Base-by-base conservation (phyloP, 768 basidiomycete species). In the Coprinopsis cinerea region DNA sequence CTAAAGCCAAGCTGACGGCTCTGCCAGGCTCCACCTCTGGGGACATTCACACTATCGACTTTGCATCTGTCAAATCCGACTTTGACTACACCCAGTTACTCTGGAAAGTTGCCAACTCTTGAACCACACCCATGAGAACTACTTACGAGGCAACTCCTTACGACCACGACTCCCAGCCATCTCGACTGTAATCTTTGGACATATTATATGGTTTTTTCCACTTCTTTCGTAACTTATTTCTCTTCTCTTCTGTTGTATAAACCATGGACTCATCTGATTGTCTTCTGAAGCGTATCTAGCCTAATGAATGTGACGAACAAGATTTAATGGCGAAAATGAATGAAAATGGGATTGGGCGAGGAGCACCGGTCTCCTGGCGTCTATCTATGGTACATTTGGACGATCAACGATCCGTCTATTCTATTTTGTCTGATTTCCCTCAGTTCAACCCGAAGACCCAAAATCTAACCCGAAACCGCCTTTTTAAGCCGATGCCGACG, bases 101-200 rank as follows among this genome's bases (percentile, higher is more conserved):
- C 4, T 79, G 76, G 76, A 70, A 70, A 51, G 61, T 73, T n/a
- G 71, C 68, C 20, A 63, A 61, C 44, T 76, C 74, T 48, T 76
- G 61, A 69, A 10, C 13, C 44, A 30, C 15, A 48, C 28, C 28
- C n/a, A 9, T 9, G 9, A n/a, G n/a, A 9, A 9, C 30, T n/a
- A n/a, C 30, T 34, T n/a, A 34, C 30, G 30, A 34, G 9, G 30
- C 30, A 34, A 9, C 9, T n/a, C 30, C n/a, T n/a, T 9, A 9
- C 30, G 9, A n/a, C 9, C 9, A 9, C 30, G 9, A 34, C n/a
- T n/a, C n/a, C n/a, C n/a, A n/a, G n/a, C n/a, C n/a, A n/a, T n/a
- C n/a, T n/a, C n/a, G n/a, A n/a, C n/a, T n/a, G n/a, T n/a, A n/a
- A n/a, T n/a, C n/a, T n/a, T n/a, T n/a, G n/a, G n/a, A n/a, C n/a